Conservation (phyloP, 495 filamentous ascomycete species). For the Pseudomonodictys pantanalensis region DNA sequence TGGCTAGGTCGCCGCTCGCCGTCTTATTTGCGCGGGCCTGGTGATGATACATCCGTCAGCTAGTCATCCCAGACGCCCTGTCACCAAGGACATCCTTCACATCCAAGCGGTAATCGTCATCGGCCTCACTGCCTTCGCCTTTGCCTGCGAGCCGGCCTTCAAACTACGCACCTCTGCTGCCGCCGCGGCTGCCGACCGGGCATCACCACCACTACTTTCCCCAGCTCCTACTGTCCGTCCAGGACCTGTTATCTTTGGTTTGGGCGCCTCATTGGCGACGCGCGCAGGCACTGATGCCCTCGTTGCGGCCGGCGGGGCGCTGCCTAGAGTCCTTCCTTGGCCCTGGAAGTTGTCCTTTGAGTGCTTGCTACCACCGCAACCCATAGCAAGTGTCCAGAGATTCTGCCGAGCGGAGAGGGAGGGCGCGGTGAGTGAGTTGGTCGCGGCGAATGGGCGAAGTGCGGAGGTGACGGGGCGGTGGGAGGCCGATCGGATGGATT, state of each 20-base stretch:
- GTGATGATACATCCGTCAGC: constrained; percentile 8
- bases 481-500: no score
- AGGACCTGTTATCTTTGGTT: constrained; percentile 13
- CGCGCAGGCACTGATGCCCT: constrained; percentile 21
- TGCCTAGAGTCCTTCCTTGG: constrained; percentile 16
- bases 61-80: background rate
- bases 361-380: constrained; percentile 25
- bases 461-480: background rate
- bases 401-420: background rate
- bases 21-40: constrained; percentile 22
- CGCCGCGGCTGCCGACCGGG: constrained; percentile 18
- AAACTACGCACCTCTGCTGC: constrained; percentile 32
- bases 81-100: no score
- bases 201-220: constrained; percentile 2
- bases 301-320: constrained; percentile 16
- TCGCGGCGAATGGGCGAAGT: background rate
- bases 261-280: constrained; percentile 3
- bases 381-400: constrained; percentile 8
- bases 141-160: background rate
- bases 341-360: constrained; percentile 32
- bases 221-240: constrained; percentile 12
- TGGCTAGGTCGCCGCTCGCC: constrained; percentile 15
- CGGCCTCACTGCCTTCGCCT: background rate
- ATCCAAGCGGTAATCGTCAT: constrained; percentile 26
- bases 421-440: background rate